phyloP scores from a whole-genome alignment of 2,329 filamentous ascomycete species.

The Fusarium tricinctum region DNA sequence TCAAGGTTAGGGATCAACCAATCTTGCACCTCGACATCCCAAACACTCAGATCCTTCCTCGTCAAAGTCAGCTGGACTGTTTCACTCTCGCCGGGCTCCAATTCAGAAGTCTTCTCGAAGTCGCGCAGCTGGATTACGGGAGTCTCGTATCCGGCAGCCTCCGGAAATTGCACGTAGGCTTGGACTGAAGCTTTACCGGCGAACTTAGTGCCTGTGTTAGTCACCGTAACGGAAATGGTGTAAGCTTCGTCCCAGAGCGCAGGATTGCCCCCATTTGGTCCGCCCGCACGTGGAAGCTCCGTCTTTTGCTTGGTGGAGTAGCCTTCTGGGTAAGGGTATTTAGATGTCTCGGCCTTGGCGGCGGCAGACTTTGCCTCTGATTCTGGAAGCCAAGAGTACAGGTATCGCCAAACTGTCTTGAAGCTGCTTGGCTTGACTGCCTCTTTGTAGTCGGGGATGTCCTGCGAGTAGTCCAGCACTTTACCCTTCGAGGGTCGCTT shows the following conservation, averaged over 20 bases:
- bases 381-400: conserved; percentile 75
- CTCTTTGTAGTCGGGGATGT: conserved; percentile 66
- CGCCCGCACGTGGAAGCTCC: conserved; percentile 70
- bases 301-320: conserved; percentile 67
- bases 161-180: conserved; percentile 62
- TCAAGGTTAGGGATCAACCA: conserved; percentile 68
- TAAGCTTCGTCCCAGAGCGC: conserved; percentile 69
- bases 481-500: conserved; percentile 55
- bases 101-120: conserved; percentile 74
- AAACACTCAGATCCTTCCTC: conserved; percentile 79
- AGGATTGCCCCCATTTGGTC: conserved; percentile 77
- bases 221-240: conserved; percentile 60
- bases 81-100: conserved; percentile 67
- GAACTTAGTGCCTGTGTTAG: conserved; percentile 64
- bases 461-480: conserved; percentile 62
- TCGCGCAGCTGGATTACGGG: conserved; percentile 77
- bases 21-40: conserved; percentile 76
- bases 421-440: conserved; percentile 72
- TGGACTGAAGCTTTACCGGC: conserved; percentile 63
- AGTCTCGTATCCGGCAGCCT: conserved; percentile 66
- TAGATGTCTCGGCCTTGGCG: conserved; percentile 51
- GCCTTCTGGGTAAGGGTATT: conserved; percentile 75
- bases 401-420: conserved; percentile 72
- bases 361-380: conserved; percentile 59
- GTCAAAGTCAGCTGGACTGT: conserved; percentile 71